Percentiles rank a stretch among this genome's conserved stretches.
Conservation (phyloP, 192 early-diverging fungal genomes). For the Backusella circina region DNA sequence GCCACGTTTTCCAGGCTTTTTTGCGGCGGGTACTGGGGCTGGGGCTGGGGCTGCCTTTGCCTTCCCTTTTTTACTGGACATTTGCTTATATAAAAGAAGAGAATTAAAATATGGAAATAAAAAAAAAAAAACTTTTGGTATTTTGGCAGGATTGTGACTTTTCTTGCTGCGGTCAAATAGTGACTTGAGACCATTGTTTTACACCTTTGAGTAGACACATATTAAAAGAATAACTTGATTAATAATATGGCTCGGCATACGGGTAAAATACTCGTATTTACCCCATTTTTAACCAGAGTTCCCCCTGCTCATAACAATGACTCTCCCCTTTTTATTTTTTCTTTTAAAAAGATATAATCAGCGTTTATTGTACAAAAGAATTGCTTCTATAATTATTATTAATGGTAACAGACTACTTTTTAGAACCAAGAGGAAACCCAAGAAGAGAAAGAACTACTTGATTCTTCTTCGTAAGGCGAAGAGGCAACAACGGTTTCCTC, state of each 20-base stretch:
- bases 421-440: slow-evolving; percentile 41
- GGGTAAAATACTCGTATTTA: not conserved
- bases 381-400: not conserved
- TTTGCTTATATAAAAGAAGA: not conserved
- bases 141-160: not conserved
- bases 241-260: not conserved
- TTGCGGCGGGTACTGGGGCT: not conserved
- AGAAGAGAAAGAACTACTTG: slow-evolving; percentile 19
- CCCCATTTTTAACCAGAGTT: not conserved
- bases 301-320: not conserved
- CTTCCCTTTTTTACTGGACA: slow-evolving; percentile 27
- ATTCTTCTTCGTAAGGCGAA: slow-evolving; percentile 6
- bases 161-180: not conserved
- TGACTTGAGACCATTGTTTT: too few species aligned
- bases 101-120: not conserved
- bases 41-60: not conserved
- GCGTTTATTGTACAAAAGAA: slow-evolving; percentile 3
- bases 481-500: slow-evolving; percentile 14
- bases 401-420: not conserved
- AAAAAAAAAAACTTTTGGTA: not conserved
- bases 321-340: not conserved
- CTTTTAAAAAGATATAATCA: not conserved
- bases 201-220: too few species aligned
- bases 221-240: too few species aligned
- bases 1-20: not conserved